These are phyloP conservation scores for Cercospora citrullina DNA, from an alignment of 2,329 filamentous ascomycete genomes.

Conservation along the genomic window DNA sequence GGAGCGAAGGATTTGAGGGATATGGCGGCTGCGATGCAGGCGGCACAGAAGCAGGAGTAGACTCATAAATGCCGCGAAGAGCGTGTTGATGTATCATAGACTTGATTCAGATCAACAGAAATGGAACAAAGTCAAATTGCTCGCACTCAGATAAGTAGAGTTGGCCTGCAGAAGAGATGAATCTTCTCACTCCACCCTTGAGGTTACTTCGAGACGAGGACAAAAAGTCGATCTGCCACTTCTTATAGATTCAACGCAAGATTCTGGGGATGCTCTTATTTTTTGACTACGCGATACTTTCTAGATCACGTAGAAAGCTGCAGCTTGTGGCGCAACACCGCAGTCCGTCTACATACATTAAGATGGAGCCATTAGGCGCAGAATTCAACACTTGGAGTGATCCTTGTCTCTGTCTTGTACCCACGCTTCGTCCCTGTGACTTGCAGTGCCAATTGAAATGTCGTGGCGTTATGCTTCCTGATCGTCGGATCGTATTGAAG, in stretches of 20 bases:
- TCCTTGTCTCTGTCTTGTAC: background rate
- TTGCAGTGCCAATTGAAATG: background rate
- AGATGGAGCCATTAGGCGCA: background rate
- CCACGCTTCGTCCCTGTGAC: background rate
- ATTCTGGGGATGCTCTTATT: background rate
- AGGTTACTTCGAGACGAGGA: too few species aligned
- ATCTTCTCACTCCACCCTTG: too few species aligned
- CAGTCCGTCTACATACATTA: background rate
- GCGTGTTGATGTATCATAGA: background rate
- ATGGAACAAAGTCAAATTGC: background rate
- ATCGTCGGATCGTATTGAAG: background rate
- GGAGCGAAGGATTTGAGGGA: background rate
- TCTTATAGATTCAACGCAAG: background rate
- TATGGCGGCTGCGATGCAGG: background rate
- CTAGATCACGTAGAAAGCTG: background rate
- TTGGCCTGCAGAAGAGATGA: too few species aligned
- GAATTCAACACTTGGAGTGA: background rate
- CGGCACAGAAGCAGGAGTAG: background rate
- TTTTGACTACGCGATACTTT: background rate
- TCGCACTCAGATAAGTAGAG: background rate
- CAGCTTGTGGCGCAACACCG: background rate
- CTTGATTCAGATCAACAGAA: background rate
- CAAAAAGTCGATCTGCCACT: too few species aligned
- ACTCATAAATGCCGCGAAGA: background rate
- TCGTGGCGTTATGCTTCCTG: background rate